These are phyloP conservation scores for Carex pumila DNA, from an alignment of 176 grass and related monocot species.

Conservation along the genomic window DNA sequence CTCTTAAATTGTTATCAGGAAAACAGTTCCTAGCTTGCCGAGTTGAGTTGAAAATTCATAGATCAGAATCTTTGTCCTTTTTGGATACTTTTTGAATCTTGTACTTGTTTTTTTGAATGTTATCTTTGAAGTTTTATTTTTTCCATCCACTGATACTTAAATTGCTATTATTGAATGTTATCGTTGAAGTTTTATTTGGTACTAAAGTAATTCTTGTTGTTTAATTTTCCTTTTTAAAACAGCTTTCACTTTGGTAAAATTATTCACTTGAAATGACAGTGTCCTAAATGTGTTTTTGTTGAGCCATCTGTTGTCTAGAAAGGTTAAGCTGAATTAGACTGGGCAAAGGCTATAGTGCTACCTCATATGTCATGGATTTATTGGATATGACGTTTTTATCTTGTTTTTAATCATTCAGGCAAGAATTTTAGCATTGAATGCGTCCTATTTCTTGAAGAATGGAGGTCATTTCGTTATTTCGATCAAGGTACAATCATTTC, in stretches of 20 bases:
- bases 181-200: no score
- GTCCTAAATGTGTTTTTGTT: neutral
- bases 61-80: no score
- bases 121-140: no score
- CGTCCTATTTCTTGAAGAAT: conserved; percentile 82
- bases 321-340: neutral
- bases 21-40: no score
- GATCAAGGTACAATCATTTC: conserved; percentile 52
- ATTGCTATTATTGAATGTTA: no score
- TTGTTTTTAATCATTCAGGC: conserved; percentile 39
- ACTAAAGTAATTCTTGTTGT: neutral
- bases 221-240: neutral
- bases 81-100: no score
- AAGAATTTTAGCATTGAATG: conserved; percentile 85
- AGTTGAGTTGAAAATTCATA: no score
- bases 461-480: conserved; percentile 92
- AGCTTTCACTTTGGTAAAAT: neutral
- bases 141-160: no score
- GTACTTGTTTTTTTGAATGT: no score
- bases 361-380: neutral
- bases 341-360: neutral
- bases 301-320: neutral
- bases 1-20: no score
- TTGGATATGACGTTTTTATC: neutral
- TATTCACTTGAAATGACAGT: neutral